Conservation (phyloP, 1,284 basidiomycete species). For the Pyrrhoderma lamaoense region DNA sequence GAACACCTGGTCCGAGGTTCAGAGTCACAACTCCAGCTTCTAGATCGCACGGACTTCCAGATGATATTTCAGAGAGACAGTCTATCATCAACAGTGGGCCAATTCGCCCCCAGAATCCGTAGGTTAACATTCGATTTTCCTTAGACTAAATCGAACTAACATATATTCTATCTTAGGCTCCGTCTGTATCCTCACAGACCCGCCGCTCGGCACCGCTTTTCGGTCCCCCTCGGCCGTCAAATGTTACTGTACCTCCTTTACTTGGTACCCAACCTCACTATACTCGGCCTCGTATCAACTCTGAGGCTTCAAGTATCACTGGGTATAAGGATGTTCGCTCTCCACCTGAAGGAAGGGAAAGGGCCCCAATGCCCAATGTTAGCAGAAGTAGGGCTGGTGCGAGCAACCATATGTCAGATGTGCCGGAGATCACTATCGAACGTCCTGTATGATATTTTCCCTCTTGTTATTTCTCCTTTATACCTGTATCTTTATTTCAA, state of each 20-base stretch:
- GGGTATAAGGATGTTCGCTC: constrained; percentile 3
- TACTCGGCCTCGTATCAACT: constrained; percentile 15
- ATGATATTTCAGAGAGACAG: not conserved
- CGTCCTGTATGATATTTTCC: constrained; percentile 18
- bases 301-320: constrained; percentile 8
- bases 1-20: constrained; percentile 1
- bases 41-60: not conserved
- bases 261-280: constrained; percentile 7
- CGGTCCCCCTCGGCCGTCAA: too few relatives aligned
- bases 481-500: constrained; percentile 1
- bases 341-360: constrained; percentile 1
- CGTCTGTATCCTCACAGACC: constrained; percentile 9
- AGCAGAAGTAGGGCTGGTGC: constrained; percentile 8
- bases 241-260: constrained; percentile 13
- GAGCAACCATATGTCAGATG: not conserved
- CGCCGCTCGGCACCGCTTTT: constrained; percentile 1
- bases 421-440: constrained; percentile 17
- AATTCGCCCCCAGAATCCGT: constrained; percentile 5
- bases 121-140: not conserved
- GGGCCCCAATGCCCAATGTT: not conserved
- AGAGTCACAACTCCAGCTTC: not conserved
- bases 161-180: not conserved
- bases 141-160: too few relatives aligned
- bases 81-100: not conserved
- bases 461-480: not conserved